A percentile compares a stretch with the other conserved stretches of the same genome.
Evolutionary conservation across 1,284 basidiomycete species (phyloP).

Genomic region (Agroathelia rolfsii): DNA sequence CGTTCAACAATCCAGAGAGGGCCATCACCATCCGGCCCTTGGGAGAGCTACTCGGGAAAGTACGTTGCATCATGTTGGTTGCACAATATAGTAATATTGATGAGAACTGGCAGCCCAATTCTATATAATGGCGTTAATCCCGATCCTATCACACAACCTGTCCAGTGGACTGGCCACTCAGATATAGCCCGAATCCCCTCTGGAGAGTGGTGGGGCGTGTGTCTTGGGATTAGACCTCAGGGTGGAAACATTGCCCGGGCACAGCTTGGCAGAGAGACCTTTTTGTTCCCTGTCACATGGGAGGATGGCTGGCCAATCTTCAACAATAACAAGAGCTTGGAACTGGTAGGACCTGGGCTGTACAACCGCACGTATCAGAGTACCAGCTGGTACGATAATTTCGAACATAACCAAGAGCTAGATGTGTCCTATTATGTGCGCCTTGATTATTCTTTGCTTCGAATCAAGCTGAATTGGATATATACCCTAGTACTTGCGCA

Average conservation of each 20-base stretch:
- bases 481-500: slow-evolving; percentile 28
- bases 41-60: slow-evolving; percentile 31
- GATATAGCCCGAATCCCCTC: slow-evolving; percentile 28
- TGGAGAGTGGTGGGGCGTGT: slow-evolving; percentile 35
- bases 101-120: slow-evolving; percentile 30
- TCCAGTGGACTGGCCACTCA: slow-evolving; percentile 31
- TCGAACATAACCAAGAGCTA: slow-evolving; percentile 15
- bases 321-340: slow-evolving; percentile 22
- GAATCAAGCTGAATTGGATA: too few relatives aligned
- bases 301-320: slow-evolving; percentile 29
- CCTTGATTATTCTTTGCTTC: too few relatives aligned
- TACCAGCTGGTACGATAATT: slow-evolving; percentile 18
- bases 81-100: too few relatives aligned
- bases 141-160: slow-evolving; percentile 19
- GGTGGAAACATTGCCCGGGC: slow-evolving; percentile 23
- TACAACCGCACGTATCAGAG: slow-evolving; percentile 19
- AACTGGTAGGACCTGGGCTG: slow-evolving; percentile 19
- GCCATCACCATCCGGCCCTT: slow-evolving; percentile 28
- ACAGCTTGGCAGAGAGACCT: slow-evolving; percentile 32
- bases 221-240: slow-evolving; percentile 31
- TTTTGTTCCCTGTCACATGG: slow-evolving; percentile 33
- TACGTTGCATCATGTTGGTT: too few relatives aligned
- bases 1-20: slow-evolving; percentile 27
- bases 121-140: slow-evolving; percentile 29
- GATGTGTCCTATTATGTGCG: too few relatives aligned